Evolutionary conservation across 2,329 filamentous ascomycete species (phyloP), one percentile per base, ranked within the genome.

Genomic region (Phaeoacremonium minimum): DNA sequence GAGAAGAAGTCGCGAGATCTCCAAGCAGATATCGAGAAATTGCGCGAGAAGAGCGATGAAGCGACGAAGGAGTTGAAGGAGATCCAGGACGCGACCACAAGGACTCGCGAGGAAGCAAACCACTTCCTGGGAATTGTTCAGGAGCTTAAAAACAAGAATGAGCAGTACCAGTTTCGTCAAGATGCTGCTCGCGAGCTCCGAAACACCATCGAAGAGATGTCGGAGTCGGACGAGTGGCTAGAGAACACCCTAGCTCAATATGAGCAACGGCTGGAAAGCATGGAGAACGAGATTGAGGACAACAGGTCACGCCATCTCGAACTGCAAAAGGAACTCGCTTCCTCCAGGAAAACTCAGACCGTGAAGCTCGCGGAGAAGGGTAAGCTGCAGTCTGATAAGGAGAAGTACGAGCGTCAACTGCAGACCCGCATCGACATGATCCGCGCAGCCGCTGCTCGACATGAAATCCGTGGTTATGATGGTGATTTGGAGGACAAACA

Each of bases 391-490:
- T 91, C 90, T 3, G 84, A 95, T 54, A 89, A 91, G 63, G 83
- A 87, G 43, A 87, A 85, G 50, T 87, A 93, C 54, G 87, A 96
- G 54, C 78, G 84, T 4, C 86, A 96, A 46, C 57, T 95, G 4
- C 69, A 78, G 47, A 69, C 76, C 30, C 84, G 91, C 28, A 73
- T 83, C 50, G 71, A 75, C 8, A 75, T 95, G 57, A 80, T 96
- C 37, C 87, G 82, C 45, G 82, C 90, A 39, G 80, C 87, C 26
- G 88, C 91, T 13, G 73, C 78, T 31, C 72, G 71, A 17, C 86
- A 95, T 58, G 81, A 78, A 40, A 86, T 98, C 44, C 83, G 87
- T 20, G 90, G 90, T 0, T 95, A 85, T 52, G 88, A 95, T 44
- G 77, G 83, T 15, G 80, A 89, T 11, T 64, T 95, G 30, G 80